Conservation (phyloP, 768 basidiomycete genomes). For the Filobasidium wieringae region DNA sequence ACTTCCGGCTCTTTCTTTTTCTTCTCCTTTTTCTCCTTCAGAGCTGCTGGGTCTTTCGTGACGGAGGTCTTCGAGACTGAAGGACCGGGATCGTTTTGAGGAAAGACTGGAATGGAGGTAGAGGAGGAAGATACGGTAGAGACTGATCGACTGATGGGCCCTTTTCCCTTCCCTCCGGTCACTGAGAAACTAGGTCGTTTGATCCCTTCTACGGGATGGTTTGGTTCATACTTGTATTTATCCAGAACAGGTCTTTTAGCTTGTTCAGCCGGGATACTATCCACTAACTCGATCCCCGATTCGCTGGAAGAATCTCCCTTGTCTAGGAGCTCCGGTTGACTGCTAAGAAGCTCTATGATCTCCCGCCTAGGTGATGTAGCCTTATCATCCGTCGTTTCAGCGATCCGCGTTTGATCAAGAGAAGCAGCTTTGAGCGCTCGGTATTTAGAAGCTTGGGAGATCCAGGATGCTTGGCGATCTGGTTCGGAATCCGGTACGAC, state of each 20-base stretch:
- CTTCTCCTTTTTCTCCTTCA: background rate
- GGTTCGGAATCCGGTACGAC: background rate
- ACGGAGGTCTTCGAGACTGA: background rate
- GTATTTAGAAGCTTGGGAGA: background rate
- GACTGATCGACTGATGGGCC: too few species aligned
- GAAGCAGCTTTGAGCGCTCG: background rate
- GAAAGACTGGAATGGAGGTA: background rate
- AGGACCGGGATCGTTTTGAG: background rate
- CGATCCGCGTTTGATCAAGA: background rate
- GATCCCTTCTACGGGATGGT: background rate
- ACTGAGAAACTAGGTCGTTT: background rate
- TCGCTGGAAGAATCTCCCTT: too few species aligned
- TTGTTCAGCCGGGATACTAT: too few species aligned
- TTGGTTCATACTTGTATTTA: background rate
- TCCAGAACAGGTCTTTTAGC: too few species aligned
- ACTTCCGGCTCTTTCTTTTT: background rate
- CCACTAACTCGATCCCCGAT: too few species aligned
- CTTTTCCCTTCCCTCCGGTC: too few species aligned
- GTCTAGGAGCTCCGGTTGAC: too few species aligned
- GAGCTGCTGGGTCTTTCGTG: background rate
- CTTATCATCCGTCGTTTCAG: background rate
- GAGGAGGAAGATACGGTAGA: too few species aligned
- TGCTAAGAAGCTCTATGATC: too few species aligned
- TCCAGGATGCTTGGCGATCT: background rate
- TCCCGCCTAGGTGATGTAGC: background rate